Evolutionary conservation across 2,329 filamentous ascomycete genomes (phyloP).

Genomic region (Diaporthe amygdali): DNA sequence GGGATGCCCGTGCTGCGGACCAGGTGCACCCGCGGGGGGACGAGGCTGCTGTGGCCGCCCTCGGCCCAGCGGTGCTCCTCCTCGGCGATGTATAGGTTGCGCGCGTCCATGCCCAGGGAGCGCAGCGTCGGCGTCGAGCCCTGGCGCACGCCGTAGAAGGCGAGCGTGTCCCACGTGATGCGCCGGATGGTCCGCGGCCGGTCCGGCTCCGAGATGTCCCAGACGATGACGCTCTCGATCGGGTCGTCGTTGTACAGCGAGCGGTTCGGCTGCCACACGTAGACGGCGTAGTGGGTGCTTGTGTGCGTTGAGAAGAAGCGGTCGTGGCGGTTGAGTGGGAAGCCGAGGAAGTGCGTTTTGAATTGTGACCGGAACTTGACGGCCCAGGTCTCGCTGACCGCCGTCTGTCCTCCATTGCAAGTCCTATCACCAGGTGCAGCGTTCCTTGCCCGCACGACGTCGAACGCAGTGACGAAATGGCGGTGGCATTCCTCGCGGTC

Average conservation of each 20-base stretch:
- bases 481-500: conserved; percentile 56
- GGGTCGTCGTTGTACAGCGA: conserved; percentile 55
- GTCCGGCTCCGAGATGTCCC: conserved; percentile 61
- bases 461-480: conserved; percentile 66
- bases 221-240: conserved; percentile 62
- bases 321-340: conserved; percentile 59
- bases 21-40: conserved; percentile 47
- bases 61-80: conserved; percentile 58
- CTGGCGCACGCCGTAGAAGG: conserved; percentile 59
- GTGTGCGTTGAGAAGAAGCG: conserved; percentile 69
- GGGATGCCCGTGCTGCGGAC: conserved; percentile 60
- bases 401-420: too few species aligned
- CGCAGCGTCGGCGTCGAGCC: conserved; percentile 54
- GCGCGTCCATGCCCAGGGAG: conserved; percentile 53
- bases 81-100: conserved; percentile 60
- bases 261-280: conserved; percentile 65
- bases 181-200: conserved; percentile 53
- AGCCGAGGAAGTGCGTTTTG: conserved; percentile 63
- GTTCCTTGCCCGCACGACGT: conserved; percentile 41
- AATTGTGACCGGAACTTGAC: conserved; percentile 62
- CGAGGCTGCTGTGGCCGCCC: conserved; percentile 47
- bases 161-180: conserved; percentile 57
- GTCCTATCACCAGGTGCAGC: too few species aligned
- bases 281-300: conserved; percentile 63
- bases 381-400: conserved; percentile 39